Conservation (phyloP, 2,329 filamentous ascomycete genomes). For the Fusarium falciforme region DNA sequence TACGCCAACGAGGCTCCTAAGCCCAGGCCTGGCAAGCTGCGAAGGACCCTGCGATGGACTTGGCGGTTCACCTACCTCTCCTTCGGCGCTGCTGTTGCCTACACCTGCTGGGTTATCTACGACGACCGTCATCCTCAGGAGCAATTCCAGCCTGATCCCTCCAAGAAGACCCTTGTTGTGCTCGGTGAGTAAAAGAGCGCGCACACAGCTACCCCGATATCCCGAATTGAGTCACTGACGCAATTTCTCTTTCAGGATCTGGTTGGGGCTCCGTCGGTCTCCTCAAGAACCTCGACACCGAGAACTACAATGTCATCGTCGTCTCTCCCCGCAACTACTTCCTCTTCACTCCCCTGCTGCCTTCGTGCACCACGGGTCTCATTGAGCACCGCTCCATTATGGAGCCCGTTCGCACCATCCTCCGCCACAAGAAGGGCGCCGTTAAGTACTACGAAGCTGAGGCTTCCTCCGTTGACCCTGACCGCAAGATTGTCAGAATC, state of each 20-base stretch:
- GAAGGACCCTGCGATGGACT: slow-evolving; percentile 77
- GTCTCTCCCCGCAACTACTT: slow-evolving; percentile 99
- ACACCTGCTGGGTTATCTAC: slow-evolving; percentile 85
- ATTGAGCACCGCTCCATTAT: slow-evolving; percentile 99
- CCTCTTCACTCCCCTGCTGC: slow-evolving; percentile 96
- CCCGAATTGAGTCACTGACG: slow-evolving; percentile 37
- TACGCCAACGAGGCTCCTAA: slow-evolving; percentile 65
- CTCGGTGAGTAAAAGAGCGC: slow-evolving; percentile 72
- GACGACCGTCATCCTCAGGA: slow-evolving; percentile 82
- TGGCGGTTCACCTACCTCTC: slow-evolving; percentile 88
- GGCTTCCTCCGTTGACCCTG: slow-evolving; percentile 92
- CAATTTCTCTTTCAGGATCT: slow-evolving; percentile 71
- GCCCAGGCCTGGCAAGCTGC: slow-evolving; percentile 69
- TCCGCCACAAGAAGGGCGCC: slow-evolving; percentile 91
- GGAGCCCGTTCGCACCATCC: slow-evolving; percentile 97
- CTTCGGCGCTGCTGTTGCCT: slow-evolving; percentile 74
- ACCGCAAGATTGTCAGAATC: slow-evolving; percentile 88
- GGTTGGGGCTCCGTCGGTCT: slow-evolving; percentile 97
- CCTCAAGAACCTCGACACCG: slow-evolving; percentile 97
- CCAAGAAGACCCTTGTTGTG: slow-evolving; percentile 96
- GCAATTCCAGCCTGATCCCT: slow-evolving; percentile 82
- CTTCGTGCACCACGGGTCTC: slow-evolving; percentile 95
- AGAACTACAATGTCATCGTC: slow-evolving; percentile 99
- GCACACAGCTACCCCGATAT: slow-evolving; percentile 14
- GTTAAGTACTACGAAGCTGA: slow-evolving; percentile 99